phyloP scores from a whole-genome alignment of 2,329 filamentous ascomycete species.

The Microdochium paspali region DNA sequence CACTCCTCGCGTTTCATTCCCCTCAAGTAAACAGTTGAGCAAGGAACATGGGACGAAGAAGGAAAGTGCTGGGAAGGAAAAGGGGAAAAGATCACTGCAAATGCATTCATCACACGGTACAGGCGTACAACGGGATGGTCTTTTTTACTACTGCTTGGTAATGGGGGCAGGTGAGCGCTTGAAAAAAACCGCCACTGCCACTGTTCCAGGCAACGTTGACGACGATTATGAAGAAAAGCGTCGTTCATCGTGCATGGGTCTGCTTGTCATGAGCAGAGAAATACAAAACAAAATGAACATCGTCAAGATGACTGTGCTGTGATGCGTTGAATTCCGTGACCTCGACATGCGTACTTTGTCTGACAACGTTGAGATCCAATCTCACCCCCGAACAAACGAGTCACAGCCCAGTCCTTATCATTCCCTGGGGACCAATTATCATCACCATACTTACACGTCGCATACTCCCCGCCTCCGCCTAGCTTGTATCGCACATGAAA shows the following conservation, averaged over 20 bases:
- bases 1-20: conserved; percentile 99
- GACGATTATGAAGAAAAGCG: conserved; percentile 31
- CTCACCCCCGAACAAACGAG: too few relatives aligned
- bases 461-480: too few relatives aligned
- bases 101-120: conserved; percentile 33
- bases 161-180: conserved; percentile 11
- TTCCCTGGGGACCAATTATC: too few relatives aligned
- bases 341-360: too few relatives aligned
- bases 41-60: too few relatives aligned
- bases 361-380: too few relatives aligned
- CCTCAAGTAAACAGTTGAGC: conserved; percentile 71
- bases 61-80: conserved; percentile 16
- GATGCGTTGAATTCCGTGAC: too few relatives aligned
- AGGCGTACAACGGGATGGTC: conserved; percentile 49
- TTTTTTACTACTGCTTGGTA: conserved; percentile 31
- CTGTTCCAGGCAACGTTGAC: conserved; percentile 26
- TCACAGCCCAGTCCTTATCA: too few relatives aligned
- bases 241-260: not conserved
- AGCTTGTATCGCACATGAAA: too few relatives aligned
- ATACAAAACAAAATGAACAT: not conserved
- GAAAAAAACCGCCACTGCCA: conserved; percentile 15
- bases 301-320: not conserved
- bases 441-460: too few relatives aligned
- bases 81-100: conserved; percentile 39
- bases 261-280: not conserved